Base-by-base conservation (phyloP, 805 yeast genomes). In the Pichia exigua region DNA sequence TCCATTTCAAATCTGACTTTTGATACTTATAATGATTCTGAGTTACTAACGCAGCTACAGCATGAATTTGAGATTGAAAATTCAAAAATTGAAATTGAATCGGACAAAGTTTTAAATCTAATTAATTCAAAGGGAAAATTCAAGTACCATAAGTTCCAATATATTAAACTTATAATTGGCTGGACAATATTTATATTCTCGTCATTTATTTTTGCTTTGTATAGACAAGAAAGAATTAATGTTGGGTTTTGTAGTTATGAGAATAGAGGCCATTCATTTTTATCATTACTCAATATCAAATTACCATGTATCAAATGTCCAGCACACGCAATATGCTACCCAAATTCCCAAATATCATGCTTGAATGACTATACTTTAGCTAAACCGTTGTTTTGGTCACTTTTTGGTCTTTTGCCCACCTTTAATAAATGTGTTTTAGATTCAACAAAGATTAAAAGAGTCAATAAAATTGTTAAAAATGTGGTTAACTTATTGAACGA, bases 241-340 rank as follows among this genome's bases (percentile, higher is more conserved):
- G 73, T 83, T 49, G 96, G 96, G 0, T 89, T 81, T 65, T 89
- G 96, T 70, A 92, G 92, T 0, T 69, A 73, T 35, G 86, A 83
- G 59, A 69, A 80, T 15, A 51, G 72, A 24, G 20, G 24, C 26
- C 17, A 38, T 17, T 50, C 57, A 10, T 62, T 64, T 0, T 57
- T 63, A 42, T 52, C 77, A n/a, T 51, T 58, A 13, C 39, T 75
- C 7, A 85, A 84, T 38, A 65, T 85, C 46, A 77, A 74, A 45
- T 92, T 96, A 3, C 49, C 59, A 0, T 92, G 99, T 68, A 70
- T 81, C 3, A 79, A 79, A 18, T 92, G 98, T 65, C 98, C 98
- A 1, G 76, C 74, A 2, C 85, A 91, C 67, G 94, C 91, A 0
- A 71, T 81, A 44, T 92, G 98, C 66, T 82, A 75, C 58, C 79